Evolutionary conservation across 495 filamentous ascomycete genomes (phyloP).

Genomic region (Penicillium tannophilum): DNA sequence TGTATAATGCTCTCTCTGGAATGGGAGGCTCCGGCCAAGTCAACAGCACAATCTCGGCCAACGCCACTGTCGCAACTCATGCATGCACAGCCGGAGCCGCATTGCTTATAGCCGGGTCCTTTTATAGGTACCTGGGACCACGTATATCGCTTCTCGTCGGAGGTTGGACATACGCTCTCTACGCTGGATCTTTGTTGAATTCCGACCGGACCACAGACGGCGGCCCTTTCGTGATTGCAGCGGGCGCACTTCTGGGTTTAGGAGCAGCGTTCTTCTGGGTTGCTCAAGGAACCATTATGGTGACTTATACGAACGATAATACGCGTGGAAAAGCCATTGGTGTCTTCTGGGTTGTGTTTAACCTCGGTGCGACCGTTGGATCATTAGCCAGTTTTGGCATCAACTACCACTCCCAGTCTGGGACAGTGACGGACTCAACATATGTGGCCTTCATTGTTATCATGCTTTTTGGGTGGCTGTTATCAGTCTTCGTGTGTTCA

Average conservation of each 20-base stretch:
- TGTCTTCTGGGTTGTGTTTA: constrained; percentile 58
- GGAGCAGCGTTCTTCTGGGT: constrained; percentile 56
- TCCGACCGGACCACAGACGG: constrained; percentile 62
- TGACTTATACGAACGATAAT: constrained; percentile 50
- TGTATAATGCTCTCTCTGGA: constrained; percentile 72
- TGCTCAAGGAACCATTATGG: constrained; percentile 58
- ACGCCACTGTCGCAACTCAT: constrained; percentile 45
- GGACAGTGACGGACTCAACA: constrained; percentile 48
- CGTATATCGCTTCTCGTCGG: constrained; percentile 41
- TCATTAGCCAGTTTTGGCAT: constrained; percentile 52
- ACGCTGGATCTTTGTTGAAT: constrained; percentile 42
- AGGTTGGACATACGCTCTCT: constrained; percentile 47
- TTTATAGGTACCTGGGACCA: constrained; percentile 44
- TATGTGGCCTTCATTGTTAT: constrained; percentile 44
- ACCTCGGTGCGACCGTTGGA: constrained; percentile 52
- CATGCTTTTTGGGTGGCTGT: constrained; percentile 47
- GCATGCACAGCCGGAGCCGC: constrained; percentile 42
- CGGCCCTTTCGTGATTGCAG: constrained; percentile 71
- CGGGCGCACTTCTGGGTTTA: constrained; percentile 52
- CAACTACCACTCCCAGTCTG: constrained; percentile 46
- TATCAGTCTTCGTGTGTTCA: constrained; percentile 56
- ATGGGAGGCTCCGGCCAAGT: constrained; percentile 59
- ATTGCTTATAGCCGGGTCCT: constrained; percentile 37
- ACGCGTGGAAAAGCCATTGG: constrained; percentile 54
- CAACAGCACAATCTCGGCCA: constrained; percentile 40